Evolutionary conservation across 202 grass and related monocot species (phyloP), one percentile per base, ranked within the genome.

Genomic region (Hordeum pubiflorum): DNA sequence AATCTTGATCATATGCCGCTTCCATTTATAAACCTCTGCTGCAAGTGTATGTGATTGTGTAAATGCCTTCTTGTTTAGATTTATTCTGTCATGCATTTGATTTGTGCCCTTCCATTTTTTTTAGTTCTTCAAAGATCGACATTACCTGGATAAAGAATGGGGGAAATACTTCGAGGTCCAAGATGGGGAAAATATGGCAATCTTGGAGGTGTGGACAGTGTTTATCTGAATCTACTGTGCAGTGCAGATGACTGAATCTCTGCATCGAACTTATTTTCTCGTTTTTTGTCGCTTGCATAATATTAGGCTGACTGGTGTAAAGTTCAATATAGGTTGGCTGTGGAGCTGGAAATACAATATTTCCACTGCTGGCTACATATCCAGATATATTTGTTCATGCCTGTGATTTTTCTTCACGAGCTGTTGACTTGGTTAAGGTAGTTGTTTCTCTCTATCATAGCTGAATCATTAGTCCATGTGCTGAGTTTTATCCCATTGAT

Each of bases 91-190:
- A 10, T 76, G 6, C 17, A 55, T 56, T 52, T 88, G 57, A 85
- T 48, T 68, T 85, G 0, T 48, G 0, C 37, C 50, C 37, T 89
- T 79, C 24, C 21, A 74, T 73, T 80, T 84, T 24, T 4, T 4
- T 29, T 29, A 97, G 95, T 97, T 97, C 88, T 97, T 97, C 77
- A 97, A 97, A 84, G 92, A 98, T 70, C 77, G 92, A 46, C 95
- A 98, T 70, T 98, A 98, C 64, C 76, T 98, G 84, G 88, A 97
- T 84, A 97, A 97, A 79, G 95, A 97, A 86, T 97, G 95, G 95
- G 94, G 95, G 2, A 71, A 81, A 5, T 85, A 94, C 61, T 89
- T 97, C 58, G 74, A 93, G 82, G 86, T 0, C 72, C 73, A 71
- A 36, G 80, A 83, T 31, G 74, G 77, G 18, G 52, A 36, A 52